These are phyloP conservation scores for Botrytis tulipae DNA, from an alignment of 2,329 filamentous ascomycete species.

Conservation along the genomic window DNA sequence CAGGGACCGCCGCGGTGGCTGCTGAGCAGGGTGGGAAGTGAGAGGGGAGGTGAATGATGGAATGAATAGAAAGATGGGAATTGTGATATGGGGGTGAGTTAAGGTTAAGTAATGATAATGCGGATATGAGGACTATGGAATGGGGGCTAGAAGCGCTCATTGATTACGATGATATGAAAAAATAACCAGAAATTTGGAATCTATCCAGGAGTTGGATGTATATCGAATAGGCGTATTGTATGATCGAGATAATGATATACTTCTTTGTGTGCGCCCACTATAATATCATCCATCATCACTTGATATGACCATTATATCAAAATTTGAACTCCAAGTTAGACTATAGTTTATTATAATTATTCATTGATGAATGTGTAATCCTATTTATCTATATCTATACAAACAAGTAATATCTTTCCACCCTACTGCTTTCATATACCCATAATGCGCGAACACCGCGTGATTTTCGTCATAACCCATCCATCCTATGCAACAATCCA, in stretches of 20 bases:
- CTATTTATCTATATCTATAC: constrained; percentile 1
- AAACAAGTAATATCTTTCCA: not conserved
- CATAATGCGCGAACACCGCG: not conserved
- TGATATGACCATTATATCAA: not conserved
- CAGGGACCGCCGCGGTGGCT: not conserved
- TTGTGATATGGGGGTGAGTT: too few species aligned
- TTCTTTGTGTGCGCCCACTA: not conserved
- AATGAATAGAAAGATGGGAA: not conserved
- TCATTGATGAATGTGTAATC: not conserved
- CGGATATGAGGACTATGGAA: not conserved
- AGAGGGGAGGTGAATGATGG: not conserved
- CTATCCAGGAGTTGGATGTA: not conserved
- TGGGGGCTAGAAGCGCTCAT: not conserved
- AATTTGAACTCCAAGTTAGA: not conserved
- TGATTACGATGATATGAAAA: not conserved
- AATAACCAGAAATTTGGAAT: not conserved
- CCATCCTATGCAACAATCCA: not conserved
- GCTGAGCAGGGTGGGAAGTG: not conserved
- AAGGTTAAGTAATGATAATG: not conserved
- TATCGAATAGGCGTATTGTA: not conserved
- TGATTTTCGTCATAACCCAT: not conserved
- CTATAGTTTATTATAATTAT: not conserved
- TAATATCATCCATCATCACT: not conserved
- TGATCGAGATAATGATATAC: not conserved
- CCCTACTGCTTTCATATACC: not conserved